A percentile compares a stretch with the other conserved stretches of the same genome.
Conservation (phyloP, 2,329 filamentous ascomycete genomes). For the Diaporthe sp. region DNA sequence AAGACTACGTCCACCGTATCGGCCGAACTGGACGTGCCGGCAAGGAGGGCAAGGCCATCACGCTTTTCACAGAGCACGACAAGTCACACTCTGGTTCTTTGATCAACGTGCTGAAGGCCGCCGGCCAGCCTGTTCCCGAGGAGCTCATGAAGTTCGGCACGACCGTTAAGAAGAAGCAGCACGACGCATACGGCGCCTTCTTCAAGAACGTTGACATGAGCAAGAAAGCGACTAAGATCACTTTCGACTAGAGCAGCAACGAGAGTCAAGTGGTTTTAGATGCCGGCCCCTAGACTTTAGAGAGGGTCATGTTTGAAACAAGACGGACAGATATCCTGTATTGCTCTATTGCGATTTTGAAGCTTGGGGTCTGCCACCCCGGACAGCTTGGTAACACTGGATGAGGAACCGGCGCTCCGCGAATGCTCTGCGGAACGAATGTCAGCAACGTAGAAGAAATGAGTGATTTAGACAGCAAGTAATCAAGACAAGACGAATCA, state of each 20-base stretch:
- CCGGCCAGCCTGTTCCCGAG: conserved; percentile 91
- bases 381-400: conserved; percentile 62
- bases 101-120: conserved; percentile 93
- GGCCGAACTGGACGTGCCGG: conserved; percentile 95
- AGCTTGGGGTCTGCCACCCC: conserved; percentile 43
- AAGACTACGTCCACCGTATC: conserved; percentile 98
- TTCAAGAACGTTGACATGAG: conserved; percentile 90
- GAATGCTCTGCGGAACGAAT: conserved; percentile 58
- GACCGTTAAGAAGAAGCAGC: conserved; percentile 98
- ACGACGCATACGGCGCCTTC: conserved; percentile 95
- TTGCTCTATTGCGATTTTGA: conserved; percentile 18
- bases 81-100: conserved; percentile 91
- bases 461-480: conserved; percentile 42
- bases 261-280: neutral
- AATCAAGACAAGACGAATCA: conserved; percentile 12
- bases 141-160: conserved; percentile 95
- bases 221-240: conserved; percentile 91
- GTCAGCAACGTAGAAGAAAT: conserved; percentile 48
- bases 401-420: conserved; percentile 68
- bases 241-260: conserved; percentile 73
- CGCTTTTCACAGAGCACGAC: conserved; percentile 94
- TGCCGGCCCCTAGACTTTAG: neutral
- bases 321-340: neutral
- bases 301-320: neutral
- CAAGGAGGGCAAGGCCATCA: conserved; percentile 89